These are phyloP conservation scores for Salix koriyanagi DNA, from an alignment of 345 rosid species.

Conservation along the genomic window DNA sequence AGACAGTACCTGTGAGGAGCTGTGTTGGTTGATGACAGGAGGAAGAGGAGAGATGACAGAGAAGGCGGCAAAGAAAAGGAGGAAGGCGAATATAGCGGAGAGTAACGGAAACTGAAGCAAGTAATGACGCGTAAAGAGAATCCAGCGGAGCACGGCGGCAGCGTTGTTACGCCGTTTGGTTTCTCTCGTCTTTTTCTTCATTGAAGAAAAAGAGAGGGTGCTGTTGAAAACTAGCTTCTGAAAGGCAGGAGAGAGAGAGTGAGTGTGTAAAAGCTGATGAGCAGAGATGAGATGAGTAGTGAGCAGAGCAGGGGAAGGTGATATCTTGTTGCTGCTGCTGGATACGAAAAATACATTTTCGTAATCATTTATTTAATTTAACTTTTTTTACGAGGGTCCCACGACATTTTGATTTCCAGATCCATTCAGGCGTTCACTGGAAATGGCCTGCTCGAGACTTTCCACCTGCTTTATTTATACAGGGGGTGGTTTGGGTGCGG, in stretches of 20 bases:
- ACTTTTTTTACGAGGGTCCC: background rate
- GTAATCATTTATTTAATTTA: background rate
- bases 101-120: slow-evolving; percentile 59
- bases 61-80: slow-evolving; percentile 48
- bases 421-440: background rate
- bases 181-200: slow-evolving; percentile 45
- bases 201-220: background rate
- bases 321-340: background rate
- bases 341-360: background rate
- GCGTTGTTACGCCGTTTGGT: slow-evolving; percentile 17
- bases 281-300: background rate
- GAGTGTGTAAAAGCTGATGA: background rate
- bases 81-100: slow-evolving; percentile 51
- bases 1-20: slow-evolving; percentile 22
- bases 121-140: slow-evolving; percentile 42
- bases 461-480: background rate
- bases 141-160: slow-evolving; percentile 26
- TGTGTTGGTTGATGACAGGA: slow-evolving; percentile 28
- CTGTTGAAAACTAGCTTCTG: background rate
- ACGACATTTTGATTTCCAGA: background rate
- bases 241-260: background rate
- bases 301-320: background rate
- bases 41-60: slow-evolving; percentile 50
- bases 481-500: background rate
- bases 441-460: background rate